These are phyloP conservation scores for Cichorium intybus DNA, from an alignment of 140 eudicot species.

Conservation along the genomic window DNA sequence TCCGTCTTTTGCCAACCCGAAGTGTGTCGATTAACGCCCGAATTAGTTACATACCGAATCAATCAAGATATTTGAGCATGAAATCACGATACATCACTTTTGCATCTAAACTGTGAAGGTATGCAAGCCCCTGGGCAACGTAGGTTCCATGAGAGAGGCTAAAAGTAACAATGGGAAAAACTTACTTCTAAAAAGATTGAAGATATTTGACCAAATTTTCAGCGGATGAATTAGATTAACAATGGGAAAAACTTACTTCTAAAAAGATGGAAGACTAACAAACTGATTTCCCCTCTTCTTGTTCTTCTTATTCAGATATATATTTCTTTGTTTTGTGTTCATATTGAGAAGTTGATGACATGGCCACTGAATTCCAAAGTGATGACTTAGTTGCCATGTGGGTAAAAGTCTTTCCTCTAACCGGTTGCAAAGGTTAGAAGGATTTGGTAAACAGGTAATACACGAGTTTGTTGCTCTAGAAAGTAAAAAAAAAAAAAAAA, in stretches of 20 bases:
- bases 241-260: slow-evolving; percentile 50
- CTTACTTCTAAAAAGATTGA: slow-evolving; percentile 29
- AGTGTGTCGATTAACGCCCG: background rate
- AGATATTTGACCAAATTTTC: background rate
- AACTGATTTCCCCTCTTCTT: no score
- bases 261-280: slow-evolving; percentile 80
- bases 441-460: no score
- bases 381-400: no score
- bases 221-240: background rate
- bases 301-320: no score
- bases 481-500: no score
- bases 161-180: slow-evolving; percentile 62
- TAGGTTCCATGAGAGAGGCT: slow-evolving; percentile 69
- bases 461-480: no score
- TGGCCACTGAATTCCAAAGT: no score
- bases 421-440: no score
- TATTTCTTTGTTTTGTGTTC: no score
- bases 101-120: slow-evolving; percentile 71
- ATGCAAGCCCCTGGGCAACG: slow-evolving; percentile 84
- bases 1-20: slow-evolving; percentile 81
- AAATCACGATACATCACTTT: slow-evolving; percentile 80
- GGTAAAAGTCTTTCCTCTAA: no score
- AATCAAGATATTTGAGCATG: slow-evolving; percentile 72
- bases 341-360: no score
- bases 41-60: slow-evolving; percentile 48